Conservation (phyloP, 345 rosid species). For the Excoecaria agallocha region DNA sequence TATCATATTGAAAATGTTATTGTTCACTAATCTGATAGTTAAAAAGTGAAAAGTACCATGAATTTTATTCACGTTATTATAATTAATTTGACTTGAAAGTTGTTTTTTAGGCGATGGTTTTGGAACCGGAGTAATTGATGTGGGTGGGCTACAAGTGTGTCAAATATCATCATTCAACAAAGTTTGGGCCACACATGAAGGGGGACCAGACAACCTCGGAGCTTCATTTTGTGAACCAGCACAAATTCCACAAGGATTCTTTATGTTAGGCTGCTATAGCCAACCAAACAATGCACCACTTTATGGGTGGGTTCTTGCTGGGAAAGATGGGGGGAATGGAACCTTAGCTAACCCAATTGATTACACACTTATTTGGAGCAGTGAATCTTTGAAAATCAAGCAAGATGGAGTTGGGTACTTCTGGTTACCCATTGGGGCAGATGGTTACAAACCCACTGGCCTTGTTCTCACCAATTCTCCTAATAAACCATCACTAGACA, state of each 20-base stretch:
- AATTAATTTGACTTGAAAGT: no score
- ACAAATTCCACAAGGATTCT: constrained; percentile 44
- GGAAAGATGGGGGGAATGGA: constrained; percentile 35
- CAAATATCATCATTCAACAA: constrained; percentile 56
- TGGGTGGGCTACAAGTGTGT: constrained; percentile 60
- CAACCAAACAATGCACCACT: constrained; percentile 60
- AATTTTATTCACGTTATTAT: no score
- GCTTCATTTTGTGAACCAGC: constrained; percentile 73
- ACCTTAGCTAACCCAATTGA: constrained; percentile 55
- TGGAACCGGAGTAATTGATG: constrained; percentile 49
- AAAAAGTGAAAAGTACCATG: no score
- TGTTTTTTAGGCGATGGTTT: constrained; percentile 35
- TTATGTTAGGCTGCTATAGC: constrained; percentile 53
- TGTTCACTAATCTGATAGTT: no score
- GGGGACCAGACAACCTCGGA: constrained; percentile 67
- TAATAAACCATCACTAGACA: constrained; percentile 63
- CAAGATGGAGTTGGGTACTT: constrained; percentile 62
- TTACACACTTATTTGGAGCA: constrained; percentile 74
- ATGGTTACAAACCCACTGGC: constrained; percentile 68
- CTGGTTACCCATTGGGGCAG: constrained; percentile 72
- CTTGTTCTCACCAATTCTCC: constrained; percentile 53
- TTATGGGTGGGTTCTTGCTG: constrained; percentile 65
- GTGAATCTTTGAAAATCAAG: constrained; percentile 53
- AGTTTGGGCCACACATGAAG: constrained; percentile 56
- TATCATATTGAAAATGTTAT: no score